Evolutionary conservation across 2,329 filamentous ascomycete species (phyloP), one percentile per base, ranked within the genome.

Genomic region (Aspergillus sp.): DNA sequence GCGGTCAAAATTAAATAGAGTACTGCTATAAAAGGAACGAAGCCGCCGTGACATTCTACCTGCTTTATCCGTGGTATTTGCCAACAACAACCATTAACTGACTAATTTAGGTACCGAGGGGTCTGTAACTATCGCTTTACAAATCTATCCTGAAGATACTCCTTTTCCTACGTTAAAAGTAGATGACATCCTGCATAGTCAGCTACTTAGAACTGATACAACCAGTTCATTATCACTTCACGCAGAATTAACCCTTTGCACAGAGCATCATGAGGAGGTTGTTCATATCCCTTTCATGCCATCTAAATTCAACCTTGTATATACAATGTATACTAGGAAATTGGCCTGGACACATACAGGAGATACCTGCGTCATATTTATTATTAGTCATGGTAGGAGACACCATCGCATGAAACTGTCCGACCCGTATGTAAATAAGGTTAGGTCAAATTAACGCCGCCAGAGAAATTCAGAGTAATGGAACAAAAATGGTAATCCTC

Each of bases 401-500:
- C 24, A 41, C 5, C n/a, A 26, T 30, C 26, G 12, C 24, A 43
- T 32, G 8, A 15, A 43, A 43, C 9, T 42, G 36, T 9, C 36
- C 15, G 24, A 26, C 13, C 34, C 26, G 17, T 18, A 24, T 38
- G 50, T 41, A 41, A 42, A 20, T 51, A 38, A 52, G 47, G 50
- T 53, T 32, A 34, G 22, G 43, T 54, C n/a, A 34, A 36, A 36
- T 17, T 47, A 54, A 54, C 48, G 43, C 43, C 48, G 13, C 49
- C 48, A 26, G 32, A 36, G 30, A 50, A 32, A 18, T 49, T 54
- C 44, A 34, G 44, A 22, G 53, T 42, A 57, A 24, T 24, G 30
- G 18, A 43, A 49, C 20, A 32, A 38, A 53, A 54, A 50, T 54
- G 22, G 45, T 39, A 38, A 54, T 45, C 50, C 39, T 54, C 30